Percentiles rank a stretch among this genome's conserved stretches.
phyloP scores from a whole-genome alignment of 345 rosid species.

The Dipteronia sinensis region DNA sequence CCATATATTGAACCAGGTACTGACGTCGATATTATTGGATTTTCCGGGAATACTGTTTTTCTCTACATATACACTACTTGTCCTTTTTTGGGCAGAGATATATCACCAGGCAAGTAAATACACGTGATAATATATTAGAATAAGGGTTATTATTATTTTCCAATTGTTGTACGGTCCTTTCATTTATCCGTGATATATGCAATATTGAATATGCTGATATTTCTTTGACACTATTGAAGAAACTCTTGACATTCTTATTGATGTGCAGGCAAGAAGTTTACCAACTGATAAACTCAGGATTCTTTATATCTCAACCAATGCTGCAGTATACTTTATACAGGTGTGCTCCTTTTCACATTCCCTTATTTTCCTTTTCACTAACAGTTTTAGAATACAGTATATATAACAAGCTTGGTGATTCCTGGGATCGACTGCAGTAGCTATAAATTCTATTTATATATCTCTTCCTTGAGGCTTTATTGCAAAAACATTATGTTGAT shows the following conservation, averaged over 20 bases:
- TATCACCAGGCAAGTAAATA: constrained; percentile 84
- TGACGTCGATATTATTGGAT: constrained; percentile 66
- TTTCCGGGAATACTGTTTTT: constrained; percentile 90
- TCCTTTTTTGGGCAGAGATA: constrained; percentile 99
- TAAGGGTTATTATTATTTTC: not conserved
- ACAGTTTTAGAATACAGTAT: not conserved
- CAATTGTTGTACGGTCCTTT: not conserved
- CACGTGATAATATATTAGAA: not conserved
- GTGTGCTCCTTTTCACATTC: constrained; percentile 33
- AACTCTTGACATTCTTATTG: constrained; percentile 27
- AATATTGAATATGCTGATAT: not conserved
- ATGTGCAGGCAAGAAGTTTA: constrained; percentile 88
- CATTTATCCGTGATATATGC: not conserved
- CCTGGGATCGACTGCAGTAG: not conserved
- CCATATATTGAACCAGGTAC: constrained; percentile 53
- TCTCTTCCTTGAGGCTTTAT: not conserved
- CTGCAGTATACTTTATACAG: constrained; percentile 74
- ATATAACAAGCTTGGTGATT: not conserved
- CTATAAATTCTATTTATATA: constrained; percentile 7
- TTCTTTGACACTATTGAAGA: not conserved
- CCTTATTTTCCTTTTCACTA: not conserved
- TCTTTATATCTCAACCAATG: constrained; percentile 62
- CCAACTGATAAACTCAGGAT: constrained; percentile 88
- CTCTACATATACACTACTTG: constrained; percentile 90
- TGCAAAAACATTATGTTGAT: not conserved